phyloP scores from a whole-genome alignment of 2,329 filamentous ascomycete species.

The Arthrobotrys sinensis region DNA sequence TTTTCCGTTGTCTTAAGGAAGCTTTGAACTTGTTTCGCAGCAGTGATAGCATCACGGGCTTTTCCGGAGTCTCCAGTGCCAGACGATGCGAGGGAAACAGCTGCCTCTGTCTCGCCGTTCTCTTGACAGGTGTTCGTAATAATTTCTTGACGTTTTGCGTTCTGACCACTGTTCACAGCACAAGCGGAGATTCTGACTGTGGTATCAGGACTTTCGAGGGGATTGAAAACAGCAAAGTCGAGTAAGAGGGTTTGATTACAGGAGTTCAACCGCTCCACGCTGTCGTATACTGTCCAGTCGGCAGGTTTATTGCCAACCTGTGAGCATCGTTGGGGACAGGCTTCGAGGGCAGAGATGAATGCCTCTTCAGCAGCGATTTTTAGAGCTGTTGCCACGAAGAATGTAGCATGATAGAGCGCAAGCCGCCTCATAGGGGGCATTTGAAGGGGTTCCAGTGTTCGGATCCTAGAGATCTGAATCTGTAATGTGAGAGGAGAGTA shows the following conservation, averaged over 20 bases:
- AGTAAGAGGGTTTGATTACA: constrained; percentile 60
- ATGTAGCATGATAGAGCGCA: constrained; percentile 6
- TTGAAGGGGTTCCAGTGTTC: background rate
- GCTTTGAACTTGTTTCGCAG: constrained; percentile 24
- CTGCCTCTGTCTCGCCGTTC: background rate
- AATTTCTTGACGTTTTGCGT: constrained; percentile 28
- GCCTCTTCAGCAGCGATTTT: background rate
- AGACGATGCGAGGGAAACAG: constrained; percentile 13
- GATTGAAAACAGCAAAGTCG: constrained; percentile 60
- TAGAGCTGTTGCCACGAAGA: background rate
- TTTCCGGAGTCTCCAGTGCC: constrained; percentile 16
- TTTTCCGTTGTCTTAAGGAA: constrained; percentile 15
- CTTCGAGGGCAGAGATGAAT: constrained; percentile 32
- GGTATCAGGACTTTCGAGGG: constrained; percentile 44
- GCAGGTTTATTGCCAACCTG: constrained; percentile 32
- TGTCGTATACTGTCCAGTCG: constrained; percentile 61
- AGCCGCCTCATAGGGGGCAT: constrained; percentile 12
- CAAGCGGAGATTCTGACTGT: constrained; percentile 53
- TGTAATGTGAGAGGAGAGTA: background rate
- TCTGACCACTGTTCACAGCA: constrained; percentile 8
- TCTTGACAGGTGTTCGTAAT: background rate
- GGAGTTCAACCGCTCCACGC: constrained; percentile 42
- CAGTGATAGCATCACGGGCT: background rate
- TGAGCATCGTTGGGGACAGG: constrained; percentile 50
- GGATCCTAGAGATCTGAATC: constrained; percentile 2